Evolutionary conservation across 805 yeast genomes (phyloP), one percentile per base, ranked within the genome.

Genomic region (Candida vartiovaarae): DNA sequence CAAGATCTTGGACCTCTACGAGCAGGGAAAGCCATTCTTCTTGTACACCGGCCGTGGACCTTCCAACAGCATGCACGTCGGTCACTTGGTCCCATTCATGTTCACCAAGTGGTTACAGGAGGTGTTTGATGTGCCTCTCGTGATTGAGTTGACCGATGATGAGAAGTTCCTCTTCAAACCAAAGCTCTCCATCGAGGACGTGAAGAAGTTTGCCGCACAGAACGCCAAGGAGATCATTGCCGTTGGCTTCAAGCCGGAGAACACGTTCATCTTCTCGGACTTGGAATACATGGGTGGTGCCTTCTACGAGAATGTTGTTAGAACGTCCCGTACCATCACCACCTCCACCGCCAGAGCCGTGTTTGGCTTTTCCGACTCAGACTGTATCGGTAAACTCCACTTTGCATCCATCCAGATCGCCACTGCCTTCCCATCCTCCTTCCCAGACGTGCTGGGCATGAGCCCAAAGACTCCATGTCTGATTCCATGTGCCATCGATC

Each of bases 401-500:
- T 93, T 90, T 68, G 97, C 98, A 11, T 86, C 96, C 32, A 80
- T 93, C 57, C 99, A 93, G 71, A 93, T 95, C 59, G 86, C 97
- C 26, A 82, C 97, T 15, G 95, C 96, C 2, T 91, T 93, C 71
- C 95, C 96, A 46, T 85, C 91, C 39, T 86, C 97, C 10, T 93
- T 87, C 76, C 99, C 98, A 3, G 95, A 83, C 51, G 84, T 93
- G 25, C 76, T 93, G 55, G 96, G 87, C 6, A 67, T 82, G 57
- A 87, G 95, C 38, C 71, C 81, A 39, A 93, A 90, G 70, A 88
- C 97, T 0, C 98, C 96, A 49, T 88, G 96, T 66, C 72, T 93
- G 64, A 93, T 93, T 64, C 99, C 99, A 34, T 93, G 99, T 74
- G 99, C 99, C 39, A 93, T 93, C 62, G 99, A 93, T 64, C 99